Conservation (phyloP, 208 protist genomes). For the Trypanosoma rangeli region DNA sequence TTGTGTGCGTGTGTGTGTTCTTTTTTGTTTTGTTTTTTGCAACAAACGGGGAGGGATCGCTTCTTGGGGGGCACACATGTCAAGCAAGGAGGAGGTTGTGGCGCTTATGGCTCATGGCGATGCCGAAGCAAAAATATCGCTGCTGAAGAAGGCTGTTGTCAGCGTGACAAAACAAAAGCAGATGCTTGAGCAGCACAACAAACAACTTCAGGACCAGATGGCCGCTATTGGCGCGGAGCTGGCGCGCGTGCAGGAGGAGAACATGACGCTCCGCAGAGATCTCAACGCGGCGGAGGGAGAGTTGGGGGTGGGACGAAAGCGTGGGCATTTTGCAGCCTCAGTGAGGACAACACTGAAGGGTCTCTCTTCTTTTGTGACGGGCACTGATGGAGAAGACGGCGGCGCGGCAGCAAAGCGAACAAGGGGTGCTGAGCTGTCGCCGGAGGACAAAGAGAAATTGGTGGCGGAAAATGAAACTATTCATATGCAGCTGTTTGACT, state of each 20-base stretch:
- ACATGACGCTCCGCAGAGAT: slow-evolving; percentile 38
- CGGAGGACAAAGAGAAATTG: slow-evolving; percentile 68
- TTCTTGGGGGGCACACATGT: slow-evolving; percentile 28
- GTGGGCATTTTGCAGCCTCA: slow-evolving; percentile 57
- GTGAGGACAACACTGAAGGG: slow-evolving; percentile 55
- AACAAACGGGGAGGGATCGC: slow-evolving; percentile 8
- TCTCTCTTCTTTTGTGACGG: slow-evolving; percentile 64
- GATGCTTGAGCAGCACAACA: slow-evolving; percentile 54
- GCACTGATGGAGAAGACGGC: slow-evolving; percentile 32
- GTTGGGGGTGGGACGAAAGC: slow-evolving; percentile 44
- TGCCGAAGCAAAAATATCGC: slow-evolving; percentile 73
- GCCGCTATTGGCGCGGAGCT: slow-evolving; percentile 39
- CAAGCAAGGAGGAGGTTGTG: slow-evolving; percentile 52
- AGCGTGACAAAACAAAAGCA: slow-evolving; percentile 84
- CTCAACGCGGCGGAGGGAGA: slow-evolving; percentile 49
- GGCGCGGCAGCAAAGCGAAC: slow-evolving; percentile 5
- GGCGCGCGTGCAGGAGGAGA: slow-evolving; percentile 42
- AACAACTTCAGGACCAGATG: slow-evolving; percentile 57
- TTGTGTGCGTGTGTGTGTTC: neutral
- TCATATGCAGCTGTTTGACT: slow-evolving; percentile 62
- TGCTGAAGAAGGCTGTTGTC: slow-evolving; percentile 83
- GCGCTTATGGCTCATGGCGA: slow-evolving; percentile 78
- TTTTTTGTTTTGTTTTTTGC: slow-evolving; percentile 19
- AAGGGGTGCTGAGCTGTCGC: slow-evolving; percentile 5
- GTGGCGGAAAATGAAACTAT: slow-evolving; percentile 69